phyloP scores from a whole-genome alignment of 2,329 filamentous ascomycete genomes.

The Capronia coronata region DNA sequence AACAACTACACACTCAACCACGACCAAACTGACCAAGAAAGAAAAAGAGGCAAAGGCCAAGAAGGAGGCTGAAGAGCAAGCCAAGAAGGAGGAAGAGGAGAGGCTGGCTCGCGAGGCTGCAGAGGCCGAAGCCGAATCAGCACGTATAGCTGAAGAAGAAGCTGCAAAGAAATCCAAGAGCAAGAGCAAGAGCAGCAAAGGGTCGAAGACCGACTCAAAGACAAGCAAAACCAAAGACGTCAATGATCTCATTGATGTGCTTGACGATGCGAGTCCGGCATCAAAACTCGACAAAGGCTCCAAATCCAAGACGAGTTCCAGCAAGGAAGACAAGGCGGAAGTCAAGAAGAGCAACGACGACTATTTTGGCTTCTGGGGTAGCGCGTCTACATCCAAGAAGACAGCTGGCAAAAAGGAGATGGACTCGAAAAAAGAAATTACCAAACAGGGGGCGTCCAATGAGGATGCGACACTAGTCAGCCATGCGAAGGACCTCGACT shows the following conservation, averaged over 20 bases:
- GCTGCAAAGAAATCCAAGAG: constrained; percentile 33
- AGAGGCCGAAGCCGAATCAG: constrained; percentile 33
- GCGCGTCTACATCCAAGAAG: constrained; percentile 29
- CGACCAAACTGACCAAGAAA: constrained; percentile 40
- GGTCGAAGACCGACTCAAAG: constrained; percentile 26
- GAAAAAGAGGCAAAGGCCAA: constrained; percentile 44
- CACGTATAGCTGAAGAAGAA: constrained; percentile 1
- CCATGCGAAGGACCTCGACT: constrained; percentile 38
- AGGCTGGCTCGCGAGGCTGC: constrained; percentile 30
- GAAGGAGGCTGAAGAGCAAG: constrained; percentile 34
- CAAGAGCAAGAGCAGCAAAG: constrained; percentile 27
- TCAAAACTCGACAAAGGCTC: constrained; percentile 17
- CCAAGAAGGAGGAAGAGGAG: constrained; percentile 29
- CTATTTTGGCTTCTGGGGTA: constrained; percentile 30
- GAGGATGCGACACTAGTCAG: constrained; percentile 36
- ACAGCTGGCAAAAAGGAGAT: constrained; percentile 35
- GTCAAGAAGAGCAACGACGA: constrained; percentile 25
- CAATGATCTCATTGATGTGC: constrained; percentile 35
- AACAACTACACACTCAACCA: constrained; percentile 33
- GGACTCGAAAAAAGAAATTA: constrained; percentile 41
- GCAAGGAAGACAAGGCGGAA: constrained; percentile 27
- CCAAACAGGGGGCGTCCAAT: constrained; percentile 39
- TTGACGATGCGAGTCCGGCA: constrained; percentile 27
- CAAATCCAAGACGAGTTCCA: constrained; percentile 24
- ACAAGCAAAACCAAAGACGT: constrained; percentile 28